Conservation (phyloP, 2,329 filamentous ascomycete genomes). For the Fonsecaea pugnacius region DNA sequence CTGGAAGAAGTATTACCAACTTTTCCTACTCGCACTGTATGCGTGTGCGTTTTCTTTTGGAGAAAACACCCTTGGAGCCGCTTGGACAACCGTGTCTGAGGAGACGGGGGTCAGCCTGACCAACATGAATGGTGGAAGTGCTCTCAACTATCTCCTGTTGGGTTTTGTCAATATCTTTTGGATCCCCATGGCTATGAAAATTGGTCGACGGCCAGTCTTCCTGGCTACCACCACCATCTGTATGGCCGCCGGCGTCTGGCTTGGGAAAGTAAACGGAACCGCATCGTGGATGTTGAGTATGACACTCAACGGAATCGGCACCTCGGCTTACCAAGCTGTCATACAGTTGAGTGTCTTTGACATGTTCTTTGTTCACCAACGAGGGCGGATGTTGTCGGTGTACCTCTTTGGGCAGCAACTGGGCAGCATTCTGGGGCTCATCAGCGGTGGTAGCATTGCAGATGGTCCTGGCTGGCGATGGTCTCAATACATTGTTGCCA, state of each 20-base stretch:
- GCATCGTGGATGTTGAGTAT: conserved; percentile 65
- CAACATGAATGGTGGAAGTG: conserved; percentile 50
- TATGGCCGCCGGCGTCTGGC: conserved; percentile 60
- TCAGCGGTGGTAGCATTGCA: conserved; percentile 42
- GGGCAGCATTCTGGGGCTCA: conserved; percentile 43
- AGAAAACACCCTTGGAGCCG: conserved; percentile 49
- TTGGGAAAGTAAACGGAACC: conserved; percentile 62
- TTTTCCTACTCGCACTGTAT: conserved; percentile 48
- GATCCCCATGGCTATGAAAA: conserved; percentile 50
- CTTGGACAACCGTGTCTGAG: conserved; percentile 48
- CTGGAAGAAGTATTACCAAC: conserved; percentile 47
- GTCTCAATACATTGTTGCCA: conserved; percentile 43
- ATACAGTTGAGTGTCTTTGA: conserved; percentile 53
- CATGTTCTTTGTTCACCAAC: conserved; percentile 56
- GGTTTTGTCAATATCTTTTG: conserved; percentile 50
- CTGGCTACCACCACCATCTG: conserved; percentile 59
- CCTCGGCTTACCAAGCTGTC: conserved; percentile 51
- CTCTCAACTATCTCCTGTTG: conserved; percentile 48
- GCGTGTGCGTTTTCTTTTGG: conserved; percentile 49
- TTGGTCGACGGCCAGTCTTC: conserved; percentile 59
- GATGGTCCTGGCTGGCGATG: conserved; percentile 44
- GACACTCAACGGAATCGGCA: conserved; percentile 64
- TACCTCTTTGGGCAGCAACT: conserved; percentile 51
- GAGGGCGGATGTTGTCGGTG: conserved; percentile 54
- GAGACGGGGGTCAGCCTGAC: conserved; percentile 46